Base-by-base conservation (phyloP, 768 basidiomycete genomes). In the Rhizopogon sp. region DNA sequence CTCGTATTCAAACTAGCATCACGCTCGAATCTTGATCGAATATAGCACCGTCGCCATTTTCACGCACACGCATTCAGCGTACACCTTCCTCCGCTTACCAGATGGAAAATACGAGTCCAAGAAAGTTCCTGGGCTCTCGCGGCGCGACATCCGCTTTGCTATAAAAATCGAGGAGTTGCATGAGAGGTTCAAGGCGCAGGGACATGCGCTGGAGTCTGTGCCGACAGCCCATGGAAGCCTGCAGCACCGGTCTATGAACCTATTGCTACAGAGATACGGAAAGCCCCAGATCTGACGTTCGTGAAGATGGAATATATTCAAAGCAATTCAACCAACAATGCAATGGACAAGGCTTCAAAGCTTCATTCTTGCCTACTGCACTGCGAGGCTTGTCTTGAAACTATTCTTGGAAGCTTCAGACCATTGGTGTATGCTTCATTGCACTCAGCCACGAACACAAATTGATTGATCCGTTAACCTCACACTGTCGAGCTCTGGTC, bases 131-230 rank as follows among this genome's bases (percentile, higher is more conserved):
- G 77, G 80, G 11, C 73, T 83, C 43, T 82, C 82, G 0, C 61
- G 67, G 5, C 78, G 78, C 31, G 83, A 84, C 57, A 53, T 81
- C 33, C 78, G 81, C 44, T 65, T 82, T 35, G 82, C 80, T 7
- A 64, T 66, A 7, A 65, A 67, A 11, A 58, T 77, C n/a, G 79
- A 84, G 58, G 55, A 56, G 50, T 44, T 71, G 39, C 67, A 72
- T 40, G 40, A 59, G 16, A 50, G 7, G 17, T 71, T 69, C 52
- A 52, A 70, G 50, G 47, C 28, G 7, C 61, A 60, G 6, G 56
- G 31, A 17, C 67, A 57, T 35, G 64, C 67, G 17, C 43, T 61
- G 8, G 60, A 70, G 22, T 61, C 61, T 33, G 58, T 62, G 13
- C 64, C 66, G 1, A 13, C 20, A 8, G 60, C 51, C 25, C 50